Conservation (phyloP, 495 filamentous ascomycete species). For the Daldinia childiae region DNA sequence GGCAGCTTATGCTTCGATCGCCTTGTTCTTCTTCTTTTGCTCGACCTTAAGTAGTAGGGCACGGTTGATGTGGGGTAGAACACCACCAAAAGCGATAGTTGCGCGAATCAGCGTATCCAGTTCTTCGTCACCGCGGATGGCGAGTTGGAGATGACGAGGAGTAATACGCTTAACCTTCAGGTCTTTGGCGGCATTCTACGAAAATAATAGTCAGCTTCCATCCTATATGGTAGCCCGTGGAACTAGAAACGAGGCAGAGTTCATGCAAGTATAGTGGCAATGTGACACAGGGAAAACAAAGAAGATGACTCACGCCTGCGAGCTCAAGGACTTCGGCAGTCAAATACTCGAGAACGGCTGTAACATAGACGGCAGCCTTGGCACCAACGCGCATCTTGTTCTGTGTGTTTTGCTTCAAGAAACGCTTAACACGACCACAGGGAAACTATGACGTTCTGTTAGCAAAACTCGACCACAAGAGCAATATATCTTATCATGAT, state of each 20-base stretch:
- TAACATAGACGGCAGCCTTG: constrained; percentile 98
- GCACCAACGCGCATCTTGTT: constrained; percentile 99
- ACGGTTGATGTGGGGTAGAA: constrained; percentile 98
- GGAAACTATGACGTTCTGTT: constrained; percentile 77
- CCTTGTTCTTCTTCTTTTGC: constrained; percentile 97
- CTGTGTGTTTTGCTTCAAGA: constrained; percentile 98
- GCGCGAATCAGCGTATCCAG: constrained; percentile 96
- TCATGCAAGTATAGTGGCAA: constrained; percentile 7
- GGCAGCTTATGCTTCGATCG: constrained; percentile 60
- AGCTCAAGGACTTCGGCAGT: constrained; percentile 98
- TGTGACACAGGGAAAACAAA: constrained; percentile 22
- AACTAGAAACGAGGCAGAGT: neutral
- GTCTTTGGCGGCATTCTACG: constrained; percentile 93
- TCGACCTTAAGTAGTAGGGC: constrained; percentile 97
- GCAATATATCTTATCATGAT: neutral
- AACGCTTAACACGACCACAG: constrained; percentile 99
- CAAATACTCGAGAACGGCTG: constrained; percentile 96
- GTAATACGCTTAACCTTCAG: constrained; percentile 99
- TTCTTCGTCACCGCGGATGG: constrained; percentile 98
- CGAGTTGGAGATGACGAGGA: constrained; percentile 95
- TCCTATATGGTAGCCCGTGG: neutral
- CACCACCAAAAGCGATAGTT: constrained; percentile 98
- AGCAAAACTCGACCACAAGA: constrained; percentile 30
- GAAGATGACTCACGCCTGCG: constrained; percentile 71
- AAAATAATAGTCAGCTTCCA: constrained; percentile 27